These are phyloP conservation scores for Zymoseptoria crescenta DNA, from an alignment of 2,329 filamentous ascomycete genomes.

Conservation along the genomic window DNA sequence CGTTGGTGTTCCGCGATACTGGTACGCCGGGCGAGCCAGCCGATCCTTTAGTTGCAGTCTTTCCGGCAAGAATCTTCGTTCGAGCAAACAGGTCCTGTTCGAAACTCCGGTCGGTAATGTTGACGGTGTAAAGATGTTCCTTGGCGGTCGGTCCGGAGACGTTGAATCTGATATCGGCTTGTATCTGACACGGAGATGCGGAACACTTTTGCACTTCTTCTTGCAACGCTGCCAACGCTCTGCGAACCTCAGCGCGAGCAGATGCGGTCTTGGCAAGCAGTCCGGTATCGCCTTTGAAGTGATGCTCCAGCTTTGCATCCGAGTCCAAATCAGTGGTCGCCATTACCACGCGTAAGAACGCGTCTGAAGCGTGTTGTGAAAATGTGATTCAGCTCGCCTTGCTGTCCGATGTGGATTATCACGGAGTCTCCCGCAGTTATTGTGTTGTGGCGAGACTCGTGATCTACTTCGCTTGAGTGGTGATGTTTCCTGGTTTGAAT, in stretches of 20 bases:
- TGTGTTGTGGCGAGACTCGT: no score
- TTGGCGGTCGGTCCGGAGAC: constrained; percentile 10
- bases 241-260: constrained; percentile 16
- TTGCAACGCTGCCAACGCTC: constrained; percentile 15
- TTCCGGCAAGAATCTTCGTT: constrained; percentile 4
- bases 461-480: no score
- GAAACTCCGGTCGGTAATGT: constrained; percentile 13
- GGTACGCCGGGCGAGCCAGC: constrained; percentile 7
- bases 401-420: background rate
- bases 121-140: constrained; percentile 18
- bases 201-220: constrained; percentile 14
- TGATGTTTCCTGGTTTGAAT: no score
- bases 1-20: background rate
- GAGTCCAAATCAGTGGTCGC: background rate
- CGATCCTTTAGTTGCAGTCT: background rate
- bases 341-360: background rate
- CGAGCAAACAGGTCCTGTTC: constrained; percentile 13
- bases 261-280: constrained; percentile 17
- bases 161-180: constrained; percentile 18
- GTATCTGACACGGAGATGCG: constrained; percentile 13
- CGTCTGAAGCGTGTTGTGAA: background rate
- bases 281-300: constrained; percentile 20
- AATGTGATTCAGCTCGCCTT: background rate
- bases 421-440: no score
- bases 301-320: constrained; percentile 13